Evolutionary conservation across 495 filamentous ascomycete species (phyloP), one percentile per base, ranked within the genome.

Genomic region (Ramalina intermedia): DNA sequence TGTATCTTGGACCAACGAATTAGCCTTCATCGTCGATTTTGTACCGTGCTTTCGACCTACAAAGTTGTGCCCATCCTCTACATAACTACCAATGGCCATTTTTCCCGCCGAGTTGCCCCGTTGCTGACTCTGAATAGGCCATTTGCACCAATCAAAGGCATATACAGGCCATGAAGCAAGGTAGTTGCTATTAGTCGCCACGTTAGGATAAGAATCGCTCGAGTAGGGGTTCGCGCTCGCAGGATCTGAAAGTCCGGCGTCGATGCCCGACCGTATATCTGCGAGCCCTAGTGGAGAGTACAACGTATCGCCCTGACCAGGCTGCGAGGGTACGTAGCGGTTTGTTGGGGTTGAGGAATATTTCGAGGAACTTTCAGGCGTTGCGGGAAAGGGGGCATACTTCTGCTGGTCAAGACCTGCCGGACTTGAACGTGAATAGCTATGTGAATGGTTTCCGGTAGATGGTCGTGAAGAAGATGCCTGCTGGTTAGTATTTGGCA

Each of bases 91-190:
- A 41, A 96, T 71, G 3, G 91, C 91, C 55, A 99, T 74, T 60
- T 96, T 96, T 20, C 91, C 91, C 9, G 76, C 80, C 47, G 85
- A 87, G 37, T 81, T 76, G 45, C 80, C 67, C 7, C 52, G 45
- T 5, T 63, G 64, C 24, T 60, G 79, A 27, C 76, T 76, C 36
- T 81, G 75, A 2, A 89, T 78, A n/a, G 82, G 75, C 93, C 93
- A 99, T 66, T 96, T 96, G 65, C 91, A 99, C 93, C 93, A 99
- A 69, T 99, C 93, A 53, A 93, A 85, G 8, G 93, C 89, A 64
- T 95, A 96, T 37, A 93, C 81, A 36, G 86, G 81, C 86, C 91
- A 99, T 2, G 88, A 88, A 6, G 89, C 89, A 54, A 96, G 69
- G 64, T 96, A 96, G 56, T 90, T 95, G 67, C 88, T 82, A 56